Conservation (phyloP, 805 yeast genomes). For the Zygosaccharomyces bailii region DNA sequence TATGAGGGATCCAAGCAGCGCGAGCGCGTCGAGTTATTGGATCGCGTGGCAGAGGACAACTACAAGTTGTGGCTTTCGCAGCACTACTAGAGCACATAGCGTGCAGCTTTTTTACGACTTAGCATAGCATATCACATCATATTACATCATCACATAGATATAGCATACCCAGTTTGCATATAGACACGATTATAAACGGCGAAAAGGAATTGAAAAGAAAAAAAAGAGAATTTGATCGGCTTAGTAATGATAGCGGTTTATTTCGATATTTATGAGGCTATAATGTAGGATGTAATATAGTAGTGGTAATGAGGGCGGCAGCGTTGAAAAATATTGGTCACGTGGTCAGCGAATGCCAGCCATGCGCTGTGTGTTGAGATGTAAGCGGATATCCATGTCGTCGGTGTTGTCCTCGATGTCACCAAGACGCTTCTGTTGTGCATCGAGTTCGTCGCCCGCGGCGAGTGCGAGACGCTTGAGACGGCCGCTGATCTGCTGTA, state of each 20-base stretch:
- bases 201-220: background rate
- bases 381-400: slow-evolving; percentile 76
- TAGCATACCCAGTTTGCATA: slow-evolving; percentile 1
- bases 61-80: slow-evolving; percentile 33
- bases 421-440: slow-evolving; percentile 71
- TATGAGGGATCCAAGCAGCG: background rate
- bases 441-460: slow-evolving; percentile 71
- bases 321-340: too few relatives aligned
- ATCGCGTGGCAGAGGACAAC: slow-evolving; percentile 32
- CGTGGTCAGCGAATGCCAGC: slow-evolving; percentile 45
- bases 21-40: slow-evolving; percentile 12
- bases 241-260: too few relatives aligned
- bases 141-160: background rate
- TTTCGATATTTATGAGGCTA: background rate
- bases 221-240: too few relatives aligned
- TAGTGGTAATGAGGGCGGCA: too few relatives aligned
- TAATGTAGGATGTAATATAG: too few relatives aligned
- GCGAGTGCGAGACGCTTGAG: slow-evolving; percentile 69
- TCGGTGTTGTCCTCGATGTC: slow-evolving; percentile 83
- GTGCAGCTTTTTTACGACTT: background rate
- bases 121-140: slow-evolving; percentile 6
- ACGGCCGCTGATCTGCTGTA: slow-evolving; percentile 62
- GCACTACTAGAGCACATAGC: slow-evolving; percentile 10
- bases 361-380: slow-evolving; percentile 67
- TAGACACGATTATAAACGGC: slow-evolving; percentile 1